Conservation (phyloP, 768 basidiomycete species). For the Vishniacozyma victoriae region DNA sequence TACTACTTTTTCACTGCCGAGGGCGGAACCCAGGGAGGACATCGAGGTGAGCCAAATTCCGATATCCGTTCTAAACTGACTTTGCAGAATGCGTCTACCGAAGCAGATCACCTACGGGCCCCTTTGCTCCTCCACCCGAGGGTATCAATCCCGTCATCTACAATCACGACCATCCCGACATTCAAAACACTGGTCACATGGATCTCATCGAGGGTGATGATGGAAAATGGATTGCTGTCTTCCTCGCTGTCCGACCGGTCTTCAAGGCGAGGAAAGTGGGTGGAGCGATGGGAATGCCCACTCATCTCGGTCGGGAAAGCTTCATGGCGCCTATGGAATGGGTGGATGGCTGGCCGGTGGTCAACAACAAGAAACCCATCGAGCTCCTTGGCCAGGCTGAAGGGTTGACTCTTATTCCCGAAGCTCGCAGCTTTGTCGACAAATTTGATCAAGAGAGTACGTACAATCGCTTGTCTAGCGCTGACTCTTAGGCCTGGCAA, state of each 20-base stretch:
- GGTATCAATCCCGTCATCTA: conserved; percentile 21
- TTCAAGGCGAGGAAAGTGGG: not conserved
- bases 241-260: conserved; percentile 26
- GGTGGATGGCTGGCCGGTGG: conserved; percentile 30
- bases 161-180: conserved; percentile 38
- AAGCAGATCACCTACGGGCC: conserved; percentile 41
- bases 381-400: not conserved
- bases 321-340: conserved; percentile 46
- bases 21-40: conserved; percentile 44
- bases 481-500: not conserved
- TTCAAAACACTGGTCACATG: conserved; percentile 50
- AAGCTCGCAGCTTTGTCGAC: not conserved
- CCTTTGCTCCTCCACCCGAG: conserved; percentile 24
- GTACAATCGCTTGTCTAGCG: not conserved
- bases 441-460: not conserved
- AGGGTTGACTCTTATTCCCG: not conserved
- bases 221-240: conserved; percentile 45
- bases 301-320: conserved; percentile 49
- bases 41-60: too few species aligned
- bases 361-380: conserved; percentile 17
- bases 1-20: conserved; percentile 50
- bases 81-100: conserved; percentile 42
- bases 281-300: too few species aligned
- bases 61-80: too few species aligned
- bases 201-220: conserved; percentile 47